A percentile compares a stretch with the other conserved stretches of the same genome.
phyloP scores from a whole-genome alignment of 1,139 yeast species.

The Pichia inconspicua region DNA sequence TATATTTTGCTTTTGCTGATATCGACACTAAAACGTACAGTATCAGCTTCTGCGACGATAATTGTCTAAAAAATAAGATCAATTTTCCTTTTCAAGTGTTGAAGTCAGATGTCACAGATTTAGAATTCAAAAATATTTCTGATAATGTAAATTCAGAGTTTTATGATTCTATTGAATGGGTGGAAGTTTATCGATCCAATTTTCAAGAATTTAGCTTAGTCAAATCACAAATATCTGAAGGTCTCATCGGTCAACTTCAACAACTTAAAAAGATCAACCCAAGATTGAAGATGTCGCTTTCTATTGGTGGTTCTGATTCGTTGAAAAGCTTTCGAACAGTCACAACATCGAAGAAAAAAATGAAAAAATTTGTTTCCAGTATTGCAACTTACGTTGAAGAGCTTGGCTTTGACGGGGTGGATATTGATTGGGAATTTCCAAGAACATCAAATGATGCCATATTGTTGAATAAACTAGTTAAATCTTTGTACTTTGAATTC shows the following conservation, averaged over 20 bases:
- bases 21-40: constrained; percentile 48
- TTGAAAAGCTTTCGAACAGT: constrained; percentile 44
- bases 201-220: background rate
- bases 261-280: constrained; percentile 43
- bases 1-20: constrained; percentile 70
- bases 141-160: background rate
- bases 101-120: background rate
- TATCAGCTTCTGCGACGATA: constrained; percentile 8
- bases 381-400: constrained; percentile 40
- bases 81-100: constrained; percentile 10
- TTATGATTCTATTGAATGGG: constrained; percentile 4
- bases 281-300: constrained; percentile 52
- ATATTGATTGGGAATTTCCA: constrained; percentile 94
- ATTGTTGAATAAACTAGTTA: constrained; percentile 39
- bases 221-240: constrained; percentile 11
- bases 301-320: constrained; percentile 88
- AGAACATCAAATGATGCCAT: constrained; percentile 37
- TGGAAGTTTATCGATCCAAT: background rate
- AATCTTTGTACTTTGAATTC: constrained; percentile 35
- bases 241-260: constrained; percentile 43
- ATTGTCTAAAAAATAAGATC: background rate
- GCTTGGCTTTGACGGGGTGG: constrained; percentile 81
- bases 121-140: background rate
- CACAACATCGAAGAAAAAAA: constrained; percentile 31
- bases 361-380: constrained; percentile 44